These are phyloP conservation scores for Aspergillus funiculosus DNA, from an alignment of 495 filamentous ascomycete species.

Conservation along the genomic window DNA sequence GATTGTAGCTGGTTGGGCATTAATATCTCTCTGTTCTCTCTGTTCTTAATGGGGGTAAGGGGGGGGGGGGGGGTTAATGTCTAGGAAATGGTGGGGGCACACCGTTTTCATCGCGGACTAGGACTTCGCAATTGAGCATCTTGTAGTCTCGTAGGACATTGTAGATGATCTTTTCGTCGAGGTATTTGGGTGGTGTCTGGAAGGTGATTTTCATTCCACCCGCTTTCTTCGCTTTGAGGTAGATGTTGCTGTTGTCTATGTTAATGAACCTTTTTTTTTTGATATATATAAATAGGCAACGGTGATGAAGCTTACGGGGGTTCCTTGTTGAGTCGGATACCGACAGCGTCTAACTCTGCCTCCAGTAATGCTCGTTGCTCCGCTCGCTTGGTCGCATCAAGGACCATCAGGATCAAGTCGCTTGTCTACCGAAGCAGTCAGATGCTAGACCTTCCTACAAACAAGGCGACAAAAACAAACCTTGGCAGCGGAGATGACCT, in stretches of 20 bases:
- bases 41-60: not conserved
- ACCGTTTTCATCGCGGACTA: constrained; percentile 91
- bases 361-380: constrained; percentile 90
- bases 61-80: not conserved
- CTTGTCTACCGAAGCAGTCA: constrained; percentile 58
- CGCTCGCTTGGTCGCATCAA: constrained; percentile 94
- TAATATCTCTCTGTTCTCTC: not conserved
- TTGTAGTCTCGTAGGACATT: constrained; percentile 98
- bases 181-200: constrained; percentile 73
- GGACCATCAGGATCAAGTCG: constrained; percentile 93
- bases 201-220: constrained; percentile 99
- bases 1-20: constrained; percentile 60
- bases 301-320: constrained; percentile 60
- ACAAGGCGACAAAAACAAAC: constrained; percentile 19
- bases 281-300: not conserved
- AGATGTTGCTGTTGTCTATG: constrained; percentile 91
- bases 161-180: constrained; percentile 96
- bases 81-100: too few relatives aligned
- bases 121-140: constrained; percentile 94
- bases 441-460: not conserved
- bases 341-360: constrained; percentile 91
- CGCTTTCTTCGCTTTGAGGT: constrained; percentile 94
- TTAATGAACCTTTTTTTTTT: too few relatives aligned
- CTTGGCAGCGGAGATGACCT: constrained; percentile 98
- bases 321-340: constrained; percentile 87